phyloP scores from a whole-genome alignment of 176 grass and related monocot genomes.

The Hsuehochloa calcarea region DNA sequence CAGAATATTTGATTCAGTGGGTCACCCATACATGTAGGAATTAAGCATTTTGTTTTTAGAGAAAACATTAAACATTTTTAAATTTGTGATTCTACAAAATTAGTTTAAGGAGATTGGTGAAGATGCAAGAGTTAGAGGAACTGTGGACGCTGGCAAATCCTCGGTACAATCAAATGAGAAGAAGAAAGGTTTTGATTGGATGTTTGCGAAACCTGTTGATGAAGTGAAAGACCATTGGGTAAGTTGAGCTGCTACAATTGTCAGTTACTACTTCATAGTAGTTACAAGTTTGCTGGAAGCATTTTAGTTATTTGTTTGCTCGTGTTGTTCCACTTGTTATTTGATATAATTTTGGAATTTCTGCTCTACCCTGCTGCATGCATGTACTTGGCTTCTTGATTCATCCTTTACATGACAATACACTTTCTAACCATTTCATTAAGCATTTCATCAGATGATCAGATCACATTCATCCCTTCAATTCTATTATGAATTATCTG shows the following conservation, averaged over 20 bases:
- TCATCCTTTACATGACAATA: neutral
- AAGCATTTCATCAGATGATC: neutral
- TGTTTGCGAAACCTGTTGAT: conserved; percentile 82
- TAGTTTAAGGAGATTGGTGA: conserved; percentile 95
- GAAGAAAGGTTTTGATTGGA: conserved; percentile 99
- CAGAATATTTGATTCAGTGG: neutral
- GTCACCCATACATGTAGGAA: conserved; percentile 1
- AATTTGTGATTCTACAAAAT: conserved; percentile 12
- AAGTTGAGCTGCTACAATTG: conserved; percentile 32
- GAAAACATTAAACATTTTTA: neutral
- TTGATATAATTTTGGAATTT: neutral
- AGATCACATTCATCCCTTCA: neutral
- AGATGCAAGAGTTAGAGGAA: conserved; percentile 55
- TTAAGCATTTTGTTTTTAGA: neutral
- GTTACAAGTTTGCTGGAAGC: neutral
- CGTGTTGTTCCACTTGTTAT: neutral
- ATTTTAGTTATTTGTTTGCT: neutral
- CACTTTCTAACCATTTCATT: neutral
- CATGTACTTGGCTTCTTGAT: neutral
- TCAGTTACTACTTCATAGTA: conserved; percentile 11
- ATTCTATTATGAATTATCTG: neutral
- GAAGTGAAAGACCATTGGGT: conserved; percentile 99
- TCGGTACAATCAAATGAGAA: conserved; percentile 64
- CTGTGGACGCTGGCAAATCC: conserved; percentile 45
- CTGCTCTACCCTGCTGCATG: neutral